These are phyloP conservation scores for Microdochium trichocladiopsis DNA, from an alignment of 2,329 filamentous ascomycete species.

Conservation along the genomic window DNA sequence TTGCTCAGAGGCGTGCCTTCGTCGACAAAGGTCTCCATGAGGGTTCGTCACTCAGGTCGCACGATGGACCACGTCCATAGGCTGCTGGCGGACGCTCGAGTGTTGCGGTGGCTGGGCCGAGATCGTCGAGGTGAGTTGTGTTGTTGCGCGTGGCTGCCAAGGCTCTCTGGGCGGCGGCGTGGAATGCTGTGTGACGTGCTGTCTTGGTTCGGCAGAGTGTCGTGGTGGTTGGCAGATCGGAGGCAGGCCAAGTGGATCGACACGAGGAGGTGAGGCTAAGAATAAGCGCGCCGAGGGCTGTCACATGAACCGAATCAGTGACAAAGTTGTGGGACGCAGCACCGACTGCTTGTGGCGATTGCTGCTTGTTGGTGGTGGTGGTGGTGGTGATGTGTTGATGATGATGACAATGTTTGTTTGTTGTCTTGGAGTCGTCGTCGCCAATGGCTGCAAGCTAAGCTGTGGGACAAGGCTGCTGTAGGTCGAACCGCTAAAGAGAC, in stretches of 20 bases:
- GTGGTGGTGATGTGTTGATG: slow-evolving; percentile 3
- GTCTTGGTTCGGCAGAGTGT: not conserved
- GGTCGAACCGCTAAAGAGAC: not conserved
- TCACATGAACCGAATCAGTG: not conserved
- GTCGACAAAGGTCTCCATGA: slow-evolving; percentile 25
- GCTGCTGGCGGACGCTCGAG: not conserved
- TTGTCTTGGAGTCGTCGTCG: no score
- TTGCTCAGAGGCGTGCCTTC: slow-evolving; percentile 25
- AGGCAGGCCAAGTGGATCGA: not conserved
- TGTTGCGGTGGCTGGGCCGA: not conserved
- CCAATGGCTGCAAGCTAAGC: no score
- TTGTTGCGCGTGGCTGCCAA: not conserved
- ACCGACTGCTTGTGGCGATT: not conserved
- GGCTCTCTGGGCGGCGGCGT: not conserved
- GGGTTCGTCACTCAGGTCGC: slow-evolving; percentile 13
- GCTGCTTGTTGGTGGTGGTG: no score
- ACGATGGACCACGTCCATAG: slow-evolving; percentile 20
- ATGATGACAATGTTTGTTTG: not conserved
- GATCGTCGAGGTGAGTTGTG: not conserved
- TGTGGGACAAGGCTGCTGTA: no score
- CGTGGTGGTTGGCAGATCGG: not conserved
- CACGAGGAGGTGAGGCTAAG: no score
- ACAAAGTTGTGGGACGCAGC: not conserved
- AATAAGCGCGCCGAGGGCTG: not conserved
- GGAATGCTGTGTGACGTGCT: not conserved